Evolutionary conservation across 345 rosid species (phyloP), one percentile per base, ranked within the genome.

Genomic region (Rhodamnia argentea): DNA sequence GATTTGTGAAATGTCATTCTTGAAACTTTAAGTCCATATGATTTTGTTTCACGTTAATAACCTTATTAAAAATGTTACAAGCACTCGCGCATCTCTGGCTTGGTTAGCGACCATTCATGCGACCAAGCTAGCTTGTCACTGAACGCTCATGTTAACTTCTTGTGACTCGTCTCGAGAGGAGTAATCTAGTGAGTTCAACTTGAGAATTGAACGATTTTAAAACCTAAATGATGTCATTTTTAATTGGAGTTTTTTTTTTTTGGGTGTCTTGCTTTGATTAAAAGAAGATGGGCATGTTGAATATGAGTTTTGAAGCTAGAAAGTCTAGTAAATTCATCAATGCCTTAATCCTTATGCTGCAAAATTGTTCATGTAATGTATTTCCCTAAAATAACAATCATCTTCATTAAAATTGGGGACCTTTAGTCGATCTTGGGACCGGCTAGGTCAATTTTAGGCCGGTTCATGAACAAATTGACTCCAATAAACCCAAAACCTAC

Each of bases 1-100:
- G 2, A 15, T 64, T 64, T 18, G 12, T 64, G 13, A 3, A 64
- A 16, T 32, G 2, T 64, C 76, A 64, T 64, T 6, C 12, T 12
- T 8, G 16, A 32, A 0, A 15, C 5, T 62, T 4, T 10, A 29
- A 0, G 13, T 8, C 23, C 2, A 29, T 29, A 6, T 15, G 0
- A 29, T 6, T 18, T 22, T 22, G 7, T 56, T 56, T 56, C 59
- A 8, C 9, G 11, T 56, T 22, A 56, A 56, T 9, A 22, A 56
- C 11, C 59, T 56, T 22, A 9, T 26, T 23, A 56, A 56, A 56
- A 20, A 56, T 56, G 59, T 11, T 9, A n/a, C 7, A 14, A 58
- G 64, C 9, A n/a, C 70, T 15, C 22, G 12, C 1, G 1, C 20
- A 14, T 32, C 74, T 60, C 14, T 1, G 0, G 40, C 20, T 6